Evolutionary conservation across 768 basidiomycete genomes (phyloP).

Genomic region (Lactarius evosmus): DNA sequence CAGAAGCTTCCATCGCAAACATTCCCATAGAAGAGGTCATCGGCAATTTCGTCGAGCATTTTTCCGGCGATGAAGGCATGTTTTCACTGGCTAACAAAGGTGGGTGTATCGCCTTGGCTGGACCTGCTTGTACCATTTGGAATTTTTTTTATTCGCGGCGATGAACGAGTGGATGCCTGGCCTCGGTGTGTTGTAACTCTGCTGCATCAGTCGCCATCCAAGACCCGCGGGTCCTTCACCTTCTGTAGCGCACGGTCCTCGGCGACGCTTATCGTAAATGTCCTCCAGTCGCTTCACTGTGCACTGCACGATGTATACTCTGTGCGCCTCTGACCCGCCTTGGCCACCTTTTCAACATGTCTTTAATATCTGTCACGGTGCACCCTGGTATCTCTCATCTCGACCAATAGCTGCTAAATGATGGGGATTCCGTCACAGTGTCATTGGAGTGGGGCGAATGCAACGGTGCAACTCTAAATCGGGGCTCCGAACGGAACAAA

Average conservation of each 20-base stretch:
- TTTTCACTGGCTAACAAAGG: background rate
- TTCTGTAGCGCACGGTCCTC: background rate
- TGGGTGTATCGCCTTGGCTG: background rate
- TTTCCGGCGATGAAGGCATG: background rate
- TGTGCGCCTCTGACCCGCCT: background rate
- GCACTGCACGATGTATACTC: background rate
- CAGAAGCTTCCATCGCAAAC: background rate
- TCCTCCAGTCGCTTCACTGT: background rate
- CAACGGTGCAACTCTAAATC: background rate
- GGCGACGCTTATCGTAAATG: background rate
- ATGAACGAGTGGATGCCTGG: background rate
- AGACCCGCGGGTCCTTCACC: background rate
- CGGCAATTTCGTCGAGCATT: background rate
- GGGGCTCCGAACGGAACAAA: background rate
- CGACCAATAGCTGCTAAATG: background rate
- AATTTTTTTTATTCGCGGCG: background rate
- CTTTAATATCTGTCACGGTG: background rate
- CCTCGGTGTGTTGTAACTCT: background rate
- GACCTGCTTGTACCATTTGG: background rate
- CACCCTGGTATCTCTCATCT: background rate
- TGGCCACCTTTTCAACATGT: background rate
- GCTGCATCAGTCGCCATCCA: background rate
- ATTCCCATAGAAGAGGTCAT: background rate
- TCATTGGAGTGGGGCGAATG: no score
- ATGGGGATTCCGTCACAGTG: background rate